A percentile compares a stretch with the other conserved stretches of the same genome.
phyloP scores from a whole-genome alignment of 1,284 basidiomycete genomes.

The Takashimella koratensis region DNA sequence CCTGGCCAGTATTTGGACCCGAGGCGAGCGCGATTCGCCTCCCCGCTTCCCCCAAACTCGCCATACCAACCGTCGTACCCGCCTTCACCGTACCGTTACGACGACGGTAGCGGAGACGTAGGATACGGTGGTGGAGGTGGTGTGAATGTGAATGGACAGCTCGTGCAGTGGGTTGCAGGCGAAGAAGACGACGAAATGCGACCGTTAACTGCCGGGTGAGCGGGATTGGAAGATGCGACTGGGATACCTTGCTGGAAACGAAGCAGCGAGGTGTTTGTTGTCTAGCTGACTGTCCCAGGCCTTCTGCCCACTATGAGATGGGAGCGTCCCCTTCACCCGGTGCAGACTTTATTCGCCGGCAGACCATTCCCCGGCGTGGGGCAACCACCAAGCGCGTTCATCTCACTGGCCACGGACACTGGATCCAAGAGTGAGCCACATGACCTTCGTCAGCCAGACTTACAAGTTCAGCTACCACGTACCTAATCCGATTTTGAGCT shows the following conservation, averaged over 20 bases:
- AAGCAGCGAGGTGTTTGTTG: no score
- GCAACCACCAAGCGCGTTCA: constrained; percentile 84
- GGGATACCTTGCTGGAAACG: no score
- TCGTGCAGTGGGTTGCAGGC: neutral
- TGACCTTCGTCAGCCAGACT: neutral
- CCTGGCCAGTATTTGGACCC: neutral
- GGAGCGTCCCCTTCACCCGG: neutral
- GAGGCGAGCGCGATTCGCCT: neutral
- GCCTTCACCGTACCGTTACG: neutral
- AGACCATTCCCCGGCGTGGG: constrained; percentile 80
- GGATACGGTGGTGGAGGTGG: neutral
- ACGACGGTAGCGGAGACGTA: neutral
- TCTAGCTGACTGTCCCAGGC: neutral
- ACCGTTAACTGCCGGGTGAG: neutral
- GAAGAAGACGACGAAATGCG: neutral
- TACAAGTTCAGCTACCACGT: constrained; percentile 58
- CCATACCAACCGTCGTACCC: neutral
- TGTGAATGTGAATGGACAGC: neutral
- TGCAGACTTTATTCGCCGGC: constrained; percentile 56
- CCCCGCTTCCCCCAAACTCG: neutral
- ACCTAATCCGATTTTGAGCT: constrained; percentile 77
- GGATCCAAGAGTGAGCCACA: constrained; percentile 66
- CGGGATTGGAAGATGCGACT: neutral
- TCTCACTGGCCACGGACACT: constrained; percentile 78
- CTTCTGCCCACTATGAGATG: neutral